These are phyloP conservation scores for Coemansia sp. DNA, from an alignment of 192 early-diverging fungal genomes.

Conservation along the genomic window DNA sequence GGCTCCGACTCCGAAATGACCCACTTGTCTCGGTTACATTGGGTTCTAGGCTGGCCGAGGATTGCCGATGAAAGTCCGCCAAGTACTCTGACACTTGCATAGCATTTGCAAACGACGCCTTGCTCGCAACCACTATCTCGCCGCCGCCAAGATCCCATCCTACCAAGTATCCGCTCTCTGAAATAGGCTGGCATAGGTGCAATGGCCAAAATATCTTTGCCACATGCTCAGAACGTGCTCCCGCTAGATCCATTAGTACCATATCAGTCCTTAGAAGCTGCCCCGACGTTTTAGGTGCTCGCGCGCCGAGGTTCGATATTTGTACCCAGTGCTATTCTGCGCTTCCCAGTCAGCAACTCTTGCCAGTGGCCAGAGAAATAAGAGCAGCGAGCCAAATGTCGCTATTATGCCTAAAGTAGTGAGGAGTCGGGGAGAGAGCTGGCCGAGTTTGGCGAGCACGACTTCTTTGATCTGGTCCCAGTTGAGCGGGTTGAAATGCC, in stretches of 20 bases:
- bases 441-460: conserved; percentile 31
- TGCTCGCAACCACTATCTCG: conserved; percentile 46
- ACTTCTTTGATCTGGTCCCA: conserved; percentile 53
- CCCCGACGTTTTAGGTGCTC: conserved; percentile 58
- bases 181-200: conserved; percentile 28
- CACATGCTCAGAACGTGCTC: conserved; percentile 13
- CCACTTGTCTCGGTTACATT: not conserved
- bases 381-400: conserved; percentile 29
- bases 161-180: conserved; percentile 50
- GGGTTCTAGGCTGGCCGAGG: not conserved
- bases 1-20: not conserved
- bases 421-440: conserved; percentile 43
- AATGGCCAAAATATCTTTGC: conserved; percentile 50
- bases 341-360: conserved; percentile 53
- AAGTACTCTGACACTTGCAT: conserved; percentile 30
- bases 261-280: conserved; percentile 41
- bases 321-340: conserved; percentile 34
- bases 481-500: conserved; percentile 58
- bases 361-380: conserved; percentile 50
- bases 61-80: conserved; percentile 23
- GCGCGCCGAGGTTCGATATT: conserved; percentile 49
- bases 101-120: conserved; percentile 41
- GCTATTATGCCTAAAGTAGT: conserved; percentile 21
- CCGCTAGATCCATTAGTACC: not conserved
- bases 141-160: conserved; percentile 40